A percentile compares a stretch with the other conserved stretches of the same genome.
These are phyloP conservation scores for Pseudomassariella vexata DNA, from an alignment of 2,329 filamentous ascomycete genomes.

Conservation along the genomic window DNA sequence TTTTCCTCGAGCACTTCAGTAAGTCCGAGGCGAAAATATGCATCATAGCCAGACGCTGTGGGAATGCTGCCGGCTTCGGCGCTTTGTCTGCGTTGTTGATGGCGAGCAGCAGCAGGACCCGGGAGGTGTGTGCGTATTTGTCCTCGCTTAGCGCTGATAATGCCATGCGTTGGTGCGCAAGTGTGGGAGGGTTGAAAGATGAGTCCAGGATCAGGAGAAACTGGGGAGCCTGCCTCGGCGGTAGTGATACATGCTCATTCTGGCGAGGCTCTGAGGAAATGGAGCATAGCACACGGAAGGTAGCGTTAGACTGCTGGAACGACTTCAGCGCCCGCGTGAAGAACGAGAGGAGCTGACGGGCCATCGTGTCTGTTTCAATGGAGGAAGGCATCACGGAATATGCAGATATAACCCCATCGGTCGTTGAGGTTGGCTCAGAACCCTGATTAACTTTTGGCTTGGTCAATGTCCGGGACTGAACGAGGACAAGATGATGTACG, in stretches of 20 bases:
- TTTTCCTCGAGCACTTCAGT: too few species aligned
- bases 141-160: slow-evolving; percentile 35
- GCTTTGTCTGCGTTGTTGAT: slow-evolving; percentile 63
- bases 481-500: too few species aligned
- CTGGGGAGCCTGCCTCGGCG: slow-evolving; percentile 17
- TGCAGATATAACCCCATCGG: too few species aligned
- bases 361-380: slow-evolving; percentile 10
- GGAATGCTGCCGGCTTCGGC: slow-evolving; percentile 62
- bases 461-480: too few species aligned
- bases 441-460: too few species aligned
- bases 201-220: slow-evolving; percentile 57
- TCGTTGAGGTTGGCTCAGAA: too few species aligned
- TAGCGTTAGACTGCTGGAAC: slow-evolving; percentile 36
- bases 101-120: slow-evolving; percentile 55
- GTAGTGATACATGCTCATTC: slow-evolving; percentile 7
- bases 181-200: slow-evolving; percentile 63
- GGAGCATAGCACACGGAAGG: slow-evolving; percentile 40
- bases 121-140: slow-evolving; percentile 14
- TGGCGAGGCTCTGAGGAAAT: slow-evolving; percentile 17
- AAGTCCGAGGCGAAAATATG: slow-evolving; percentile 57
- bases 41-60: slow-evolving; percentile 67
- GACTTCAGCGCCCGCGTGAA: slow-evolving; percentile 38
- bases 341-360: slow-evolving; percentile 28
- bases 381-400: neutral
- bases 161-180: slow-evolving; percentile 54